A percentile compares a stretch with the other conserved stretches of the same genome.
These are phyloP conservation scores for Quillaja saponaria DNA, from an alignment of 306 rosid genomes.

Conservation along the genomic window DNA sequence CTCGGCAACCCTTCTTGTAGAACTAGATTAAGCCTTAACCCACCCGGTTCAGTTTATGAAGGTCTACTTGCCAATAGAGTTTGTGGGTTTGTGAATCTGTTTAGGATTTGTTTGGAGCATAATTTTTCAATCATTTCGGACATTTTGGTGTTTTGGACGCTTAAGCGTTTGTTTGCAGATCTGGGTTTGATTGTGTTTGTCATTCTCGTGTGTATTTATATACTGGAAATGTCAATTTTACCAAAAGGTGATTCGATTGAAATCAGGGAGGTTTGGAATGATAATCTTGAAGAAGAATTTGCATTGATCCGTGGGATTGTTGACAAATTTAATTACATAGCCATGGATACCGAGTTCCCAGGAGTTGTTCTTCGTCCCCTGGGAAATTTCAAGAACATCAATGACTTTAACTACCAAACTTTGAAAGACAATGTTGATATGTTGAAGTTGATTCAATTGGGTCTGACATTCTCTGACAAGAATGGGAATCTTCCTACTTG, in stretches of 20 bases:
- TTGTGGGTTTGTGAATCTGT: conserved; percentile 4
- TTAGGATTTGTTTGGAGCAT: conserved; percentile 10
- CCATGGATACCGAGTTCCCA: conserved; percentile 94
- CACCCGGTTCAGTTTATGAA: conserved; percentile 41
- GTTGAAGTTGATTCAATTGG: conserved; percentile 91
- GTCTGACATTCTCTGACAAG: conserved; percentile 81
- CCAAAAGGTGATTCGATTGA: conserved; percentile 75
- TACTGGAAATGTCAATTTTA: conserved; percentile 65
- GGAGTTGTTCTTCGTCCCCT: conserved; percentile 91
- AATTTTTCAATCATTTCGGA: conserved; percentile 20
- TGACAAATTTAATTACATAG: conserved; percentile 55
- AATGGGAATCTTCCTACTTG: conserved; percentile 75
- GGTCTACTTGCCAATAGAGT: conserved; percentile 9
- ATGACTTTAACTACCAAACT: conserved; percentile 76
- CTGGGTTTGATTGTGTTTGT: conserved; percentile 43
- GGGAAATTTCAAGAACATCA: conserved; percentile 71
- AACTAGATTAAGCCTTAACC: conserved; percentile 21
- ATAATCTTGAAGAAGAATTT: conserved; percentile 77
- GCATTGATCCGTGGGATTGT: conserved; percentile 72
- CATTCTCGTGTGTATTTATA: conserved; percentile 29
- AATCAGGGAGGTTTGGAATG: conserved; percentile 87
- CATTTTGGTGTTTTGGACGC: conserved; percentile 39
- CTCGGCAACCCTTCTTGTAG: conserved; percentile 9
- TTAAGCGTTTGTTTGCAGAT: conserved; percentile 43
- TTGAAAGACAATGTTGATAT: conserved; percentile 82